Percentiles rank a stretch among this genome's conserved stretches.
phyloP scores from a whole-genome alignment of 495 filamentous ascomycete genomes.

The Lepidopterella palustris region DNA sequence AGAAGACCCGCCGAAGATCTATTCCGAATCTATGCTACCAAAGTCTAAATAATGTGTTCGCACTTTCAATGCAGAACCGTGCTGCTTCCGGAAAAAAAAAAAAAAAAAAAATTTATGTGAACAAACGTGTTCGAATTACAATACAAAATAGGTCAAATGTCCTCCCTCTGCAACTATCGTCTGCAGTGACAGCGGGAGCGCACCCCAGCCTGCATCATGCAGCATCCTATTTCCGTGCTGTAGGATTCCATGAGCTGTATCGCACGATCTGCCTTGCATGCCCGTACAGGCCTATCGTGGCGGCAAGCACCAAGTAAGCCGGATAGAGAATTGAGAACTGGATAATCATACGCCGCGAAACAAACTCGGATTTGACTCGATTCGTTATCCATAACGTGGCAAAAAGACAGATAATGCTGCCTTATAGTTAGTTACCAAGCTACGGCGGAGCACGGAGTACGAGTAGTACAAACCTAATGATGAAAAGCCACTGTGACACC shows the following conservation, averaged over 20 bases:
- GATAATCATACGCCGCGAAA: constrained; percentile 26
- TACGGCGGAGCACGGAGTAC: neutral
- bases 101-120: no score
- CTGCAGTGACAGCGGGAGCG: neutral
- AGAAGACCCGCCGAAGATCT: no score
- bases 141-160: neutral
- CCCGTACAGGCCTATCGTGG: constrained; percentile 35
- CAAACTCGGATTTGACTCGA: constrained; percentile 32
- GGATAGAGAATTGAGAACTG: constrained; percentile 32
- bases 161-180: neutral
- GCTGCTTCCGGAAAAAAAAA: no score
- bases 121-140: no score
- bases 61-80: no score
- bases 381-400: constrained; percentile 34
- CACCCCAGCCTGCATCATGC: neutral
- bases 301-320: constrained; percentile 32
- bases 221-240: constrained; percentile 23
- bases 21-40: no score
- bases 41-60: no score
- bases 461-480: constrained; percentile 32
- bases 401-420: constrained; percentile 27
- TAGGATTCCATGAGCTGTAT: constrained; percentile 37
- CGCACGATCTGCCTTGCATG: constrained; percentile 35
- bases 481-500: constrained; percentile 38
- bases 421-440: constrained; percentile 7